Conservation (phyloP, 2,329 filamentous ascomycete species). For the Elsinoe necatrix region DNA sequence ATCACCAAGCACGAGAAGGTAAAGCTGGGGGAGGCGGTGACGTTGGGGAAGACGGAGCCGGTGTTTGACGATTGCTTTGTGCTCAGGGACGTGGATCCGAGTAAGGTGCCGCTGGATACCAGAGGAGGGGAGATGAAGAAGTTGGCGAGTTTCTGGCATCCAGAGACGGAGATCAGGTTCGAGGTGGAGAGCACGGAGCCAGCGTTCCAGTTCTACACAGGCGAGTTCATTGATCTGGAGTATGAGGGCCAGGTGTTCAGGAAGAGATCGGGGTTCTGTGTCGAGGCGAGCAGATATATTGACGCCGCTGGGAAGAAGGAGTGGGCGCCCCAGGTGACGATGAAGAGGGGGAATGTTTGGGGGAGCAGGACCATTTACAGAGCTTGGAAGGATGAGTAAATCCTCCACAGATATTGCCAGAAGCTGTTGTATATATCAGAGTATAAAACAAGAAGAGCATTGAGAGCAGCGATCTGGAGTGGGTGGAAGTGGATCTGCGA, state of each 20-base stretch:
- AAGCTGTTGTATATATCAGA: neutral
- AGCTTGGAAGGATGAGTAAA: conserved; percentile 58
- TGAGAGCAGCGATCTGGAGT: neutral
- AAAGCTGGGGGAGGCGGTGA: conserved; percentile 59
- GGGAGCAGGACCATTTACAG: conserved; percentile 75
- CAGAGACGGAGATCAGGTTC: conserved; percentile 66
- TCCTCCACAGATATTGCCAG: neutral
- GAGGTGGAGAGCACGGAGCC: conserved; percentile 89
- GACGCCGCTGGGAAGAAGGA: conserved; percentile 76
- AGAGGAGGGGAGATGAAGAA: conserved; percentile 51
- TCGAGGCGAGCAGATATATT: conserved; percentile 85
- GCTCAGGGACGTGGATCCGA: conserved; percentile 52
- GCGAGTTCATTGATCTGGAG: conserved; percentile 72
- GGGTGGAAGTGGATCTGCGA: neutral
- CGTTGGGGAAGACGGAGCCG: conserved; percentile 60
- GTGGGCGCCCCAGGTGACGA: conserved; percentile 68
- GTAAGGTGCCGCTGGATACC: conserved; percentile 44
- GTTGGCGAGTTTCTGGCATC: conserved; percentile 65
- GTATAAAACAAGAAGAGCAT: neutral
- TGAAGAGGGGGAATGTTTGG: conserved; percentile 79
- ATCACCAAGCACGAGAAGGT: conserved; percentile 59
- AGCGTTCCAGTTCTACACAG: conserved; percentile 95
- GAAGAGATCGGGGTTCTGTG: conserved; percentile 72
- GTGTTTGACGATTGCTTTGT: conserved; percentile 89
- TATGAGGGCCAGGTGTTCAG: conserved; percentile 47